These are phyloP conservation scores for Teratosphaeria destructans DNA, from an alignment of 2,329 filamentous ascomycete genomes.

Conservation along the genomic window DNA sequence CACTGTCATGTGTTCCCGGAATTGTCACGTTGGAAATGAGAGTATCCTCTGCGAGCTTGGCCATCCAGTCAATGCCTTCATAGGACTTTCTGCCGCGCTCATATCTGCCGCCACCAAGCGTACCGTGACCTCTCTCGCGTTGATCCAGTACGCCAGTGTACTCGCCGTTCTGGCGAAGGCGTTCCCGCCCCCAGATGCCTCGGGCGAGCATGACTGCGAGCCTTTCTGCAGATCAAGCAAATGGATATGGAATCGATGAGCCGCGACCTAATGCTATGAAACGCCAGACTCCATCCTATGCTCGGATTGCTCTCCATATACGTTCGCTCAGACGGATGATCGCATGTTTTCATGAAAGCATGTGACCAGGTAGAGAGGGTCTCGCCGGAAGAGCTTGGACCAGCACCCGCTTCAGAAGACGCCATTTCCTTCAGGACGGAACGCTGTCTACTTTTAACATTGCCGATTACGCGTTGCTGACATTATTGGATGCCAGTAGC, in stretches of 20 bases:
- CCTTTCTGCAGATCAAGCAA: background rate
- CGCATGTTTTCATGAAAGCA: background rate
- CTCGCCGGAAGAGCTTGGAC: background rate
- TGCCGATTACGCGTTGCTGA: background rate
- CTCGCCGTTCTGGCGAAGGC: background rate
- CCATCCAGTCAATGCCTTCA: slow-evolving; percentile 17
- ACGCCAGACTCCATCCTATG: background rate
- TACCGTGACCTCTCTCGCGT: slow-evolving; percentile 4
- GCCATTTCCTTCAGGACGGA: background rate
- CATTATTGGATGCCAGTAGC: too few species aligned
- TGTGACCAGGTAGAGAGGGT: background rate
- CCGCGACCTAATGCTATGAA: background rate
- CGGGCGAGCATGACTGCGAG: slow-evolving; percentile 1
- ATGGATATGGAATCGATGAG: background rate
- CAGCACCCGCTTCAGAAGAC: background rate
- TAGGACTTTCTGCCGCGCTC: background rate
- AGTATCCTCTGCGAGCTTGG: slow-evolving; percentile 12
- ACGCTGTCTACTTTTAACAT: background rate
- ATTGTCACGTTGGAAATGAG: slow-evolving; percentile 23
- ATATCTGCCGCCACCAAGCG: background rate
- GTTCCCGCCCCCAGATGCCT: slow-evolving; percentile 3
- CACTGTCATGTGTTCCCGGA: slow-evolving; percentile 28
- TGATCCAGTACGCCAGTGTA: background rate
- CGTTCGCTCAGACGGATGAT: background rate
- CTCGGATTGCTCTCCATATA: background rate